Conservation (phyloP, 257 asterid species). For the Solanum verrucosum region DNA sequence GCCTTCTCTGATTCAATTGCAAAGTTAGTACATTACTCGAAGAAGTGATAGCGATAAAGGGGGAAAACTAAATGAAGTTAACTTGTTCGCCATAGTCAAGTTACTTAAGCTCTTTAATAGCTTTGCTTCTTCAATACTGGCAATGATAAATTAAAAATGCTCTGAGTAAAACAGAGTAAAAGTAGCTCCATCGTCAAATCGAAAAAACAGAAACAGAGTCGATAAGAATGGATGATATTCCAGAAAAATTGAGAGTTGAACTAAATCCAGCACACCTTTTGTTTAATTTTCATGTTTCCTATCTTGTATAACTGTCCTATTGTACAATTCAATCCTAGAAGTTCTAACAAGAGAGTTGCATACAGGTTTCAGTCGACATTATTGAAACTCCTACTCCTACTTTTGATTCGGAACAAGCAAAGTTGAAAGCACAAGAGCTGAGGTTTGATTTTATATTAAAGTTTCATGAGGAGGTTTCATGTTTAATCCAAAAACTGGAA, state of each 20-base stretch:
- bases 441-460: constrained; percentile 32
- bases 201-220: not conserved
- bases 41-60: not conserved
- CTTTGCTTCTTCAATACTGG: constrained; percentile 22
- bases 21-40: not conserved
- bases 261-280: not conserved
- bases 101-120: constrained; percentile 29
- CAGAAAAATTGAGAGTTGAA: not conserved
- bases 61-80: not conserved
- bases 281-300: not conserved
- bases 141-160: not conserved
- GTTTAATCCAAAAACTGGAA: not conserved
- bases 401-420: constrained; percentile 44
- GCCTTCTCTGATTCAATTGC: not conserved
- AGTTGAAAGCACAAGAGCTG: constrained; percentile 40
- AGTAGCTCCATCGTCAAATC: not conserved
- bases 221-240: not conserved
- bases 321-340: constrained; percentile 1
- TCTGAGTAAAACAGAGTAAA: not conserved
- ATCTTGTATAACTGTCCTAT: not conserved
- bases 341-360: constrained; percentile 7
- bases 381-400: constrained; percentile 28
- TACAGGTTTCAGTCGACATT: constrained; percentile 37
- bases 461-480: not conserved
- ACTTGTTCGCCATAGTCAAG: constrained; percentile 46